These are phyloP conservation scores for Rhizopogon salebrosus DNA, from an alignment of 768 basidiomycete genomes.

Conservation along the genomic window DNA sequence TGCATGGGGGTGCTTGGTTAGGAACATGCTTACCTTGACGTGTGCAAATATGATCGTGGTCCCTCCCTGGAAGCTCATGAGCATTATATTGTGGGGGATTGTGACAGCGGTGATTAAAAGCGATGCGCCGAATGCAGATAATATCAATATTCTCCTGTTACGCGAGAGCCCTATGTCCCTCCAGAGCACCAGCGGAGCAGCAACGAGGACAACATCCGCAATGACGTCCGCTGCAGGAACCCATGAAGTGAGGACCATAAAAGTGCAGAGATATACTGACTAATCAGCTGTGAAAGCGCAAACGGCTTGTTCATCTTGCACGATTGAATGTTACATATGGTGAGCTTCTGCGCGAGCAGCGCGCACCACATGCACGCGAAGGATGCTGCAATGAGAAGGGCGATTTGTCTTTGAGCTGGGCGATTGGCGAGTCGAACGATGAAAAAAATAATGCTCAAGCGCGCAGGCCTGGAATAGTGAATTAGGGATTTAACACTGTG, in stretches of 20 bases:
- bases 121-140: conserved; percentile 15
- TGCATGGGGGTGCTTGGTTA: neutral
- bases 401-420: neutral
- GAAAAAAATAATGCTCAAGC: conserved; percentile 20
- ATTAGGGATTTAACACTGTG: neutral
- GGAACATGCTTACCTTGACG: conserved; percentile 14
- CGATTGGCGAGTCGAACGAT: conserved; percentile 15
- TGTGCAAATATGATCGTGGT: conserved; percentile 16
- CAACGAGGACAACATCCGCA: conserved; percentile 15
- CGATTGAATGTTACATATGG: neutral
- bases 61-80: neutral
- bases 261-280: conserved; percentile 6
- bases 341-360: conserved; percentile 11
- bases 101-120: conserved; percentile 13
- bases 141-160: conserved; percentile 14
- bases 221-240: conserved; percentile 12
- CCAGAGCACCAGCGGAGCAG: conserved; percentile 12
- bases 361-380: conserved; percentile 22
- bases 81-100: conserved; percentile 10
- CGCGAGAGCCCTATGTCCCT: conserved; percentile 1
- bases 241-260: neutral
- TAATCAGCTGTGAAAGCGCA: conserved; percentile 15
- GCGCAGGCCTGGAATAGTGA: conserved; percentile 12
- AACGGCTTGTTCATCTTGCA: conserved; percentile 6
- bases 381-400: conserved; percentile 3